Percentiles rank a stretch among this genome's conserved stretches.
These are phyloP conservation scores for Crinitomyces ghanaensis DNA, from an alignment of 805 yeast genomes.

Conservation along the genomic window DNA sequence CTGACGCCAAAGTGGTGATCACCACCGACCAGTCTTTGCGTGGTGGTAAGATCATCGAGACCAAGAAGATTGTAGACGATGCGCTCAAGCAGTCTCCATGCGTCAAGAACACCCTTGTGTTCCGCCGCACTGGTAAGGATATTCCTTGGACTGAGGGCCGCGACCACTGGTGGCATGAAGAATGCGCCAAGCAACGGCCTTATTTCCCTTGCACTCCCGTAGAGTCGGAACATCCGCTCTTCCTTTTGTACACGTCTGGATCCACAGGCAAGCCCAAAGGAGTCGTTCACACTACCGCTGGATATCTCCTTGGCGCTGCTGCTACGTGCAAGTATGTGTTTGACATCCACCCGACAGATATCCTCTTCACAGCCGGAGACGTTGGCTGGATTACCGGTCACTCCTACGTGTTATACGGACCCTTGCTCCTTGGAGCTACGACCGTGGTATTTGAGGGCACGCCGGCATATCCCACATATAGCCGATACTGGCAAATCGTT, in stretches of 20 bases:
- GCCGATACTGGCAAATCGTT: conserved; percentile 94
- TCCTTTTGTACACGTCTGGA: conserved; percentile 93
- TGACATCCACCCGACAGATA: conserved; percentile 82
- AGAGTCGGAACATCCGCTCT: conserved; percentile 87
- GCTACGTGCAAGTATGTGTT: conserved; percentile 87
- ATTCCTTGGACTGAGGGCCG: conserved; percentile 68
- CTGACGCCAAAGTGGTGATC: conserved; percentile 72
- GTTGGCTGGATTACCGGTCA: conserved; percentile 99
- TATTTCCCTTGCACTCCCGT: conserved; percentile 84
- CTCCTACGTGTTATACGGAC: conserved; percentile 91
- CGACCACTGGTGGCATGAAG: conserved; percentile 96
- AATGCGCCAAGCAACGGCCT: conserved; percentile 64
- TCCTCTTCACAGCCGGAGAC: conserved; percentile 93
- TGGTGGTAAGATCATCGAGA: conserved; percentile 87
- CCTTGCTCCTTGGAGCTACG: conserved; percentile 77
- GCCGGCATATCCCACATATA: conserved; percentile 91
- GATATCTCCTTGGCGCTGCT: conserved; percentile 86
- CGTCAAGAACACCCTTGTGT: conserved; percentile 77
- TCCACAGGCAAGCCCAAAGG: conserved; percentile 99
- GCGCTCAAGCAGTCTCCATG: conserved; percentile 61
- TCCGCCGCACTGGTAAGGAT: conserved; percentile 72
- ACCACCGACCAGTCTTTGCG: conserved; percentile 93
- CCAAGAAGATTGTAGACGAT: conserved; percentile 92
- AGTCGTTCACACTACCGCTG: conserved; percentile 90
- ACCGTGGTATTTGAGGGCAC: conserved; percentile 94